These are phyloP conservation scores for Pyrenophora graminea DNA, from an alignment of 2,329 filamentous ascomycete genomes.

Conservation along the genomic window DNA sequence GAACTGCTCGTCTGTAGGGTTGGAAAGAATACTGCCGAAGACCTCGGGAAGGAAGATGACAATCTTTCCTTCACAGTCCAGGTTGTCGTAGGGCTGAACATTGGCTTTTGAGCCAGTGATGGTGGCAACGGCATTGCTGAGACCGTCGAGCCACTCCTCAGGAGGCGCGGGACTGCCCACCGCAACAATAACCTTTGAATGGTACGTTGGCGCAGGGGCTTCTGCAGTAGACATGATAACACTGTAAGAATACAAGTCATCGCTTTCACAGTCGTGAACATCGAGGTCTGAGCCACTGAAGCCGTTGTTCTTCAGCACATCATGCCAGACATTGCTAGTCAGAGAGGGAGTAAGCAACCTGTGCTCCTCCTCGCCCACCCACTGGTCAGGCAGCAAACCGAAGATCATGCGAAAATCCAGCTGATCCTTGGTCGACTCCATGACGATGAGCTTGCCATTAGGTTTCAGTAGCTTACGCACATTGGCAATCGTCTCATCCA, in stretches of 20 bases:
- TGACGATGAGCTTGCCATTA: constrained; percentile 17
- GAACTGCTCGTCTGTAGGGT: too few relatives aligned
- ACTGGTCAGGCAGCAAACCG: constrained; percentile 13
- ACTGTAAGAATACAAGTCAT: constrained; percentile 7
- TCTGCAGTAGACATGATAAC: neutral
- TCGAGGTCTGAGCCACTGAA: constrained; percentile 12
- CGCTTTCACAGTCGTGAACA: constrained; percentile 5
- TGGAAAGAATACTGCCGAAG: too few relatives aligned
- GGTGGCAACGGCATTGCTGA: too few relatives aligned
- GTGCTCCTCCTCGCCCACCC: constrained; percentile 13
- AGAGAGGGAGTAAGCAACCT: constrained; percentile 6
- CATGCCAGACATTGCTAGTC: constrained; percentile 28
- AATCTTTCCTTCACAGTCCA: too few relatives aligned
- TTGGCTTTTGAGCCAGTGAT: too few relatives aligned
- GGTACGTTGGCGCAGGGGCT: too few relatives aligned
- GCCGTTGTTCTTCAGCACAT: constrained; percentile 4
- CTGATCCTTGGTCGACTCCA: constrained; percentile 5
- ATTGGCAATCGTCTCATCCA: constrained; percentile 5
- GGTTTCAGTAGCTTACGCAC: constrained; percentile 8
- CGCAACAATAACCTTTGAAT: too few relatives aligned
- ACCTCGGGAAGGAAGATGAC: too few relatives aligned
- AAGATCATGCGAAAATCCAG: constrained; percentile 11
- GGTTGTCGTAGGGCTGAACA: too few relatives aligned
- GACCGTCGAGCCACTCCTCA: too few relatives aligned
- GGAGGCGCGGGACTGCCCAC: too few relatives aligned